These are phyloP conservation scores for Fusarium concolor DNA, from an alignment of 2,329 filamentous ascomycete species.

Conservation along the genomic window DNA sequence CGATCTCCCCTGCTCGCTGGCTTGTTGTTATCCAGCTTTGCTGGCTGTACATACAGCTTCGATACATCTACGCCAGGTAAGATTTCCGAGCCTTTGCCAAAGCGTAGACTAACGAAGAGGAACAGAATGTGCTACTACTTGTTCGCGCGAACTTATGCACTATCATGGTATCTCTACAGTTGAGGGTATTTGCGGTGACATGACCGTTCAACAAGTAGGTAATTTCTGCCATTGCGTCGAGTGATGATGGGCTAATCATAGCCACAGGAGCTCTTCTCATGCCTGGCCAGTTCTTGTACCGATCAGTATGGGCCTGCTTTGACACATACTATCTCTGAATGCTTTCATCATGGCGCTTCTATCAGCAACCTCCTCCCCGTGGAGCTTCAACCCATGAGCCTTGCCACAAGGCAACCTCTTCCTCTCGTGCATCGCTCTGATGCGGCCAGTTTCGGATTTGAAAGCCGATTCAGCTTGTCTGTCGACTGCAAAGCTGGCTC, in stretches of 20 bases:
- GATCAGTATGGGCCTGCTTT: conserved; percentile 48
- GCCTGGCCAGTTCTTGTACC: conserved; percentile 47
- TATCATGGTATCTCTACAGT: conserved; percentile 13
- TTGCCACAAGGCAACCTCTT: conserved; percentile 17
- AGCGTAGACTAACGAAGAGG: neutral
- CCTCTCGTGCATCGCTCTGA: conserved; percentile 9
- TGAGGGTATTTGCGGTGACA: conserved; percentile 34
- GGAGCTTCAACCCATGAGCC: conserved; percentile 38
- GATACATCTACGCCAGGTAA: conserved; percentile 27
- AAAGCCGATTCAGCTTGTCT: conserved; percentile 41
- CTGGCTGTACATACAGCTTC: neutral
- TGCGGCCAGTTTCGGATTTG: conserved; percentile 29
- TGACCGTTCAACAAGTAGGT: conserved; percentile 43
- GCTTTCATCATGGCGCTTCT: conserved; percentile 43
- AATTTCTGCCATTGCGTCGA: neutral
- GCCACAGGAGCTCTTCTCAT: conserved; percentile 48
- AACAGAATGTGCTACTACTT: conserved; percentile 33
- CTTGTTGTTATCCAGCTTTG: conserved; percentile 30
- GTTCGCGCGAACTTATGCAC: conserved; percentile 28
- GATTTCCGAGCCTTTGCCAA: neutral
- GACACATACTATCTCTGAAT: conserved; percentile 44
- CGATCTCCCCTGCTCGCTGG: conserved; percentile 19
- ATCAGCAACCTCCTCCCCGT: conserved; percentile 50
- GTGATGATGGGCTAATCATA: conserved; percentile 31
- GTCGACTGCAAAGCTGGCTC: conserved; percentile 48